phyloP scores from a whole-genome alignment of 2,329 filamentous ascomycete genomes.

The Penicillium sp. region DNA sequence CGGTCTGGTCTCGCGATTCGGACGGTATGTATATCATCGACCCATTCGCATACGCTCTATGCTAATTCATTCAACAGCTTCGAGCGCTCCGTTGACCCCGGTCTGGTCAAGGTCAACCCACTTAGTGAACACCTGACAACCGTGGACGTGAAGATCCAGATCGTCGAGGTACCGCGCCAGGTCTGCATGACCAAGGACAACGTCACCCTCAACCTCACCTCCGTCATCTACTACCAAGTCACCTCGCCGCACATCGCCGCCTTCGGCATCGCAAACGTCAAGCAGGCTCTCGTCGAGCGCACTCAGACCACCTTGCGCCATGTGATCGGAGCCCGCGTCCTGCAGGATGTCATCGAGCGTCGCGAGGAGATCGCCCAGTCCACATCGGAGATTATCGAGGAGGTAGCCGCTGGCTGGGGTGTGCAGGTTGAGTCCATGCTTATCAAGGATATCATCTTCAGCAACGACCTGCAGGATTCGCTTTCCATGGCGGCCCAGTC shows the following conservation, averaged over 20 bases:
- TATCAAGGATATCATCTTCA: constrained; percentile 99
- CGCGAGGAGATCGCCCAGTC: constrained; percentile 95
- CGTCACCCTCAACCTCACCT: constrained; percentile 81
- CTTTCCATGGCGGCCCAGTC: constrained; percentile 97
- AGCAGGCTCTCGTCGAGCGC: constrained; percentile 93
- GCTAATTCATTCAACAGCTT: constrained; percentile 53
- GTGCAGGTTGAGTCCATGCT: constrained; percentile 97
- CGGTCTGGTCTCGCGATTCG: constrained; percentile 93
- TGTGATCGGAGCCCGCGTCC: constrained; percentile 89
- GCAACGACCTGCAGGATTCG: constrained; percentile 89
- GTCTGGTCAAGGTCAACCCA: constrained; percentile 96
- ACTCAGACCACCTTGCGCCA: constrained; percentile 97
- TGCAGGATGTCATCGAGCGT: constrained; percentile 98
- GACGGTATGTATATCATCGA: constrained; percentile 46
- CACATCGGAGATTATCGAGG: constrained; percentile 96
- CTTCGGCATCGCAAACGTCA: constrained; percentile 92
- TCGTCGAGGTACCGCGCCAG: constrained; percentile 91
- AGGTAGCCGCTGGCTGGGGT: constrained; percentile 91
- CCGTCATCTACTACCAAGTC: constrained; percentile 99
- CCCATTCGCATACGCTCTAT: neutral
- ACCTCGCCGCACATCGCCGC: constrained; percentile 93
- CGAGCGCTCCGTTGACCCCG: constrained; percentile 92
- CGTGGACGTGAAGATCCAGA: constrained; percentile 99
- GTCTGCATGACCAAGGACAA: constrained; percentile 99
- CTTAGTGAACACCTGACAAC: constrained; percentile 86